Evolutionary conservation across 768 basidiomycete species (phyloP), one percentile per base, ranked within the genome.

Genomic region (Trametes elegans): DNA sequence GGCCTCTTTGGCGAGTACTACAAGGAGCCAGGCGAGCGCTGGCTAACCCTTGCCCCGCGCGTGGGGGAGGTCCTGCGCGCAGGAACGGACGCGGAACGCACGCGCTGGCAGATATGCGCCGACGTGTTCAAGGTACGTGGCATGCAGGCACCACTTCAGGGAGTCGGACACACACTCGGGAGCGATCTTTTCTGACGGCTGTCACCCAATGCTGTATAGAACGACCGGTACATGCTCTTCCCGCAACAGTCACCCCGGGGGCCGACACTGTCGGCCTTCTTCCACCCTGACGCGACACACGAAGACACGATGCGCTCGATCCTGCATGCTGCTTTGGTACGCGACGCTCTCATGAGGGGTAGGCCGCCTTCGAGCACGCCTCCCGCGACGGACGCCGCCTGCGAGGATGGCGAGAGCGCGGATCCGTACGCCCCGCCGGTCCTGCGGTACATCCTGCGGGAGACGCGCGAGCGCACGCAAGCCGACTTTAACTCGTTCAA

Each of bases 1-100:
- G 66, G 66, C 6, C 13, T 60, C 23, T 68, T 63, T 55, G 66
- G 66, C 21, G 66, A 68, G 59, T 68, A 62, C 57, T 68, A 59
- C 56, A 63, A 59, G 59, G 40, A 23, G 23, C 62, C 59, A 52
- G 27, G 39, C 34, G 62, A 66, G 43, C 50, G 49, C 27, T 64
- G 56, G 52, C 48, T 66, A 18, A 44, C 32, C 4, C 58, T 66
- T 14, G 62, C 63, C 0, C 66, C 66, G 14, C 27, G 58, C n/a
- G 52, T 68, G 31, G 53, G 54, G 7, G 64, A 64, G 19, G 59
- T 64, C 31, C 44, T 68, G 27, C 28, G 23, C 11, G 8, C 53
- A 8, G 59, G 57, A 26, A 40, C 47, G 21, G 58, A 58, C 7
- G 26, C 26, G 5, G 62, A 64, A 18, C 57, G 57, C 16, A 28